Base-by-base conservation (phyloP, 345 rosid species). In the Aegle marmelos region DNA sequence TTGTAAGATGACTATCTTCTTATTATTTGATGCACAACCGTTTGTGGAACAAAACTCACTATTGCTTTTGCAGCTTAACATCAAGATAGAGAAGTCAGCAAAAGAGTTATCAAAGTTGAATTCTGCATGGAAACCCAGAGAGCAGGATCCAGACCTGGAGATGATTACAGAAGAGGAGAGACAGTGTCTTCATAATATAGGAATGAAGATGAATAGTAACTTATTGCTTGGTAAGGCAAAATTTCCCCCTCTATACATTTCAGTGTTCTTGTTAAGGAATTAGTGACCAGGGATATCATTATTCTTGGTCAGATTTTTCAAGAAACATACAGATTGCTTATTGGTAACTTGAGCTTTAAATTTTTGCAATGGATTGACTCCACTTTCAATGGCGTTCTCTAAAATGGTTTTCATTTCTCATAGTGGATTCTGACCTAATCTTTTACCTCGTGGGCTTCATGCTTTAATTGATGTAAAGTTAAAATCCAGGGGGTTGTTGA, bases 101-200 rank as follows among this genome's bases (percentile, higher is more conserved):
- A 84, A 69, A 68, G 88, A 83, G 78, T 80, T 94, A 61, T 78
- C 78, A 54, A 87, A 83, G 86, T 76, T 94, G 85, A 88, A 89
- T 82, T 77, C 87, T 74, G 82, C 86, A 22, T 85, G 89, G 87
- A 79, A 30, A 76, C 87, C 93, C 67, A 74, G 87, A 61, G 86
- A 82, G 78, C 68, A 28, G 50, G 95, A 89, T 27, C 82, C 77
- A 19, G 97, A 94, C 86, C 79, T 65, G 22, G 98, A 90, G 82
- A 83, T 90, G 79, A 72, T 94, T 76, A 89, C 95, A 45, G 85
- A 84, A 66, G 98, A 94, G 85, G 98, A 94, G 82, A 88, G 93
- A 82, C 91, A 85, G 82, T 87, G 93, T 86, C 87, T 94, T 36
- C 85, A 84, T 78, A 90, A 85, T 84, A 86, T 94, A 19, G 98